Percentiles rank a stretch among this genome's conserved stretches.
phyloP scores from a whole-genome alignment of 2,329 filamentous ascomycete genomes.

The Xylariaceae sp. region DNA sequence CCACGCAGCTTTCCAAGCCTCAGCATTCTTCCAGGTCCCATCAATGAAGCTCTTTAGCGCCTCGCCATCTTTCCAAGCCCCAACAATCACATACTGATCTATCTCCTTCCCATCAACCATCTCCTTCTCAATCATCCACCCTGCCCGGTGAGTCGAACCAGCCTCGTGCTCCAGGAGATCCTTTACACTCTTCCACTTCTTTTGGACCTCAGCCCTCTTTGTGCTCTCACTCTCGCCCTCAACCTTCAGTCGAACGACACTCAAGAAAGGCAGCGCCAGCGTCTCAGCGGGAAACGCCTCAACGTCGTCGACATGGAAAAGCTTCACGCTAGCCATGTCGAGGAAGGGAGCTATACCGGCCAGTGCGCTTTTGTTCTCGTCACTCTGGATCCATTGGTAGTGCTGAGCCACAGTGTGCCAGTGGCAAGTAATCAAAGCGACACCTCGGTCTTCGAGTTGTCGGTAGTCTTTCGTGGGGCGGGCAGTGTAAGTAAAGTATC shows the following conservation, averaged over 20 bases:
- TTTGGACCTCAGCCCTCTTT: slow-evolving; percentile 10
- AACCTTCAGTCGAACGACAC: slow-evolving; percentile 12
- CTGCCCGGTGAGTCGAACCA: slow-evolving; percentile 12
- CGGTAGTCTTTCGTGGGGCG: slow-evolving; percentile 21
- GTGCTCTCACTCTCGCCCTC: neutral
- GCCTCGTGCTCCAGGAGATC: neutral
- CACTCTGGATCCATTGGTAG: slow-evolving; percentile 14
- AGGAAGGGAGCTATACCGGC: slow-evolving; percentile 3
- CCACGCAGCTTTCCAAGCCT: slow-evolving; percentile 11
- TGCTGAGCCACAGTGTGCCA: slow-evolving; percentile 22
- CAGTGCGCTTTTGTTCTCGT: slow-evolving; percentile 12
- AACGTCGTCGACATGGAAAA: slow-evolving; percentile 14
- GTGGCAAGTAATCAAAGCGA: slow-evolving; percentile 20
- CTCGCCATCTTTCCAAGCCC: slow-evolving; percentile 12
- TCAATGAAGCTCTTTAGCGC: slow-evolving; percentile 3
- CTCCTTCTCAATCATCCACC: slow-evolving; percentile 23
- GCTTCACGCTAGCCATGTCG: neutral
- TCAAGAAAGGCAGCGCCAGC: slow-evolving; percentile 11
- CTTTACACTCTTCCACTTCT: slow-evolving; percentile 9
- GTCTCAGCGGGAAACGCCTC: slow-evolving; percentile 8
- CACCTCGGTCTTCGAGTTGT: slow-evolving; percentile 12
- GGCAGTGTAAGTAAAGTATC: too few species aligned
- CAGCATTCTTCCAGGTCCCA: neutral
- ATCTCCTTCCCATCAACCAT: slow-evolving; percentile 11
- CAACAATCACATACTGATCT: slow-evolving; percentile 19